Base-by-base conservation (phyloP, 495 filamentous ascomycete species). In the Xylaria cubensis region DNA sequence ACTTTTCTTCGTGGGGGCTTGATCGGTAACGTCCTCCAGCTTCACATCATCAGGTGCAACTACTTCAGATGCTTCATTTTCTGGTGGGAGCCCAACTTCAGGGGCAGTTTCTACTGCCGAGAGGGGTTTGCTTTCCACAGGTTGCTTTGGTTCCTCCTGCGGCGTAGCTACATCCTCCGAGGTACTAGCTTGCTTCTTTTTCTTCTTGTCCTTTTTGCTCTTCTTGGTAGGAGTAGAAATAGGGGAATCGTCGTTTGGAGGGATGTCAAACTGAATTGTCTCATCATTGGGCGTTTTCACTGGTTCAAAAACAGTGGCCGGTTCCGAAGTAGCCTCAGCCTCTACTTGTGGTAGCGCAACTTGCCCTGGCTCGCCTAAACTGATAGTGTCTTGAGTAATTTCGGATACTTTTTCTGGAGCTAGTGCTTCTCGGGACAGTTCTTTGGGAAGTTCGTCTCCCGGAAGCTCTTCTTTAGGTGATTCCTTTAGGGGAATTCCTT, bases 141-240 rank as follows among this genome's bases (percentile, higher is more conserved):
- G n/a, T 15, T 64, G 58, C 32, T 12, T 26, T 63, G 56, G 6
- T 13, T 70, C 68, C 44, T 53, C 68, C 29, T 39, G 44, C 10
- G 32, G 50, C n/a, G 24, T 48, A 17, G 8, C 1, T 6, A 59
- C 63, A 42, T 12, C 39, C 7, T 41, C 51, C 50, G 9, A 48
- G 36, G 10, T 50, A 17, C 50, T 50, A 8, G 36, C 10, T 59
- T 42, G 68, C 72, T 84, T 41, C 48, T 59, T 79, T 44, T 72
- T 76, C 56, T 59, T 67, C 41, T 71, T 72, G 32, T 48, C 61
- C 41, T 70, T 79, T n/a, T 58, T 64, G 36, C 72, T 78, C 36
- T 69, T 72, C 26, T 74, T 68, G 13, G 68, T n/a, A 70, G 68
- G 46, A 17, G 36, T 29, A 17, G 24, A 55, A 10, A 6, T 0